Evolutionary conservation across 1,284 basidiomycete genomes (phyloP).

Genomic region (Neolentinus lepideus): DNA sequence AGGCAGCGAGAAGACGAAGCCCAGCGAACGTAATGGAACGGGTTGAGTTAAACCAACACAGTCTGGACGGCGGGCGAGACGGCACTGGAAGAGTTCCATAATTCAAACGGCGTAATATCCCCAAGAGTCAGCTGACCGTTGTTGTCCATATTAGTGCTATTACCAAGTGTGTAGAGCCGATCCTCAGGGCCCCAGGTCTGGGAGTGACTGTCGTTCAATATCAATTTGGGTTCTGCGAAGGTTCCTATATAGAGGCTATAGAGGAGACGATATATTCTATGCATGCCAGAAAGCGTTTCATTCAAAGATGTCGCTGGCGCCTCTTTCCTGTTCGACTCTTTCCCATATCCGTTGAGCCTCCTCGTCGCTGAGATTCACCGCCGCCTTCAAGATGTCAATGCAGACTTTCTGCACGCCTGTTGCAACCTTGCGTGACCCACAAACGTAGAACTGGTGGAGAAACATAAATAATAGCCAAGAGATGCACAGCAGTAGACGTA

Average conservation of each 20-base stretch:
- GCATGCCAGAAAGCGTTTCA: neutral
- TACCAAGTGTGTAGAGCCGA: too few species aligned
- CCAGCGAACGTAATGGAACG: neutral
- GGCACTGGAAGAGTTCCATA: neutral
- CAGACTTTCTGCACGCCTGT: constrained; percentile 7
- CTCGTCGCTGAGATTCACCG: neutral
- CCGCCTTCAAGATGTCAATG: constrained; percentile 4
- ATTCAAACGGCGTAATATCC: too few species aligned
- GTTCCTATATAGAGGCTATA: too few species aligned
- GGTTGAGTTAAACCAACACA: neutral
- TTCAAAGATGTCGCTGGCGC: constrained; percentile 4
- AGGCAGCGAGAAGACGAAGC: neutral
- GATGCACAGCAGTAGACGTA: neutral
- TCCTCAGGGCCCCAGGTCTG: too few species aligned
- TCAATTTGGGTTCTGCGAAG: too few species aligned
- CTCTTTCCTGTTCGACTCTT: constrained; percentile 4
- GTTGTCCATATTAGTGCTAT: too few species aligned
- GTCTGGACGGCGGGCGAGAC: neutral
- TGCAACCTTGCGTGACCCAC: constrained; percentile 7
- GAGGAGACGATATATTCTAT: too few species aligned
- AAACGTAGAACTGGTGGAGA: constrained; percentile 5
- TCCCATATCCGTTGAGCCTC: constrained; percentile 5
- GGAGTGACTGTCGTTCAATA: neutral
- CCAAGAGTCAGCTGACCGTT: too few species aligned
- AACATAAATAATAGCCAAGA: neutral